A percentile compares a stretch with the other conserved stretches of the same genome.
Conservation (phyloP, 1,139 yeast genomes). For the Kodamaea alishanica region DNA sequence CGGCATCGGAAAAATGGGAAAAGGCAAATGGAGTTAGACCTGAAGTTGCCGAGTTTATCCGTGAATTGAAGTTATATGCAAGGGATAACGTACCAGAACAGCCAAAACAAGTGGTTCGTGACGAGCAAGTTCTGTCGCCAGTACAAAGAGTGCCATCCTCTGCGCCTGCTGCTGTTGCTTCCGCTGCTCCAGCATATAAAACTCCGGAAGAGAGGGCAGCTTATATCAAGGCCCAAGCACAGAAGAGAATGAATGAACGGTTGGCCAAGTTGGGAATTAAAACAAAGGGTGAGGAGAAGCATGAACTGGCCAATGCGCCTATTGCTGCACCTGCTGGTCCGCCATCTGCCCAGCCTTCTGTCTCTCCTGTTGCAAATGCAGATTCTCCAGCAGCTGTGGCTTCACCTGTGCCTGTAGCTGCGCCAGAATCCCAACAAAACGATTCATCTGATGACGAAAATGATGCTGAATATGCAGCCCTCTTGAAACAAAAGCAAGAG, state of each 20-base stretch:
- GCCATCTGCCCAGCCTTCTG: not conserved
- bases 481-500: constrained; percentile 46
- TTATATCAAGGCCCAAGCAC: constrained; percentile 86
- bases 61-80: constrained; percentile 38
- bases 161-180: constrained; percentile 13
- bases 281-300: constrained; percentile 22
- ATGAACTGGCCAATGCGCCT: constrained; percentile 12
- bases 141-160: constrained; percentile 5
- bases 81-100: constrained; percentile 2
- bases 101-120: constrained; percentile 2
- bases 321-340: constrained; percentile 2
- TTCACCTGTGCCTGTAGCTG: constrained; percentile 1
- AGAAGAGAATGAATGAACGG: constrained; percentile 82
- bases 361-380: not conserved
- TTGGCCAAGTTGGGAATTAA: constrained; percentile 80
- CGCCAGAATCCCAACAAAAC: constrained; percentile 4
- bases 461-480: constrained; percentile 46
- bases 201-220: constrained; percentile 72
- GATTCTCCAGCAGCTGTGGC: not conserved
- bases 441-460: constrained; percentile 35
- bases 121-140: constrained; percentile 1
- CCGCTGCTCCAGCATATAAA: constrained; percentile 20
- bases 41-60: constrained; percentile 62
- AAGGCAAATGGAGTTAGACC: constrained; percentile 72
- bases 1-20: constrained; percentile 76